Base-by-base conservation (phyloP, 257 asterid genomes). In the Penstemon davidsonii region DNA sequence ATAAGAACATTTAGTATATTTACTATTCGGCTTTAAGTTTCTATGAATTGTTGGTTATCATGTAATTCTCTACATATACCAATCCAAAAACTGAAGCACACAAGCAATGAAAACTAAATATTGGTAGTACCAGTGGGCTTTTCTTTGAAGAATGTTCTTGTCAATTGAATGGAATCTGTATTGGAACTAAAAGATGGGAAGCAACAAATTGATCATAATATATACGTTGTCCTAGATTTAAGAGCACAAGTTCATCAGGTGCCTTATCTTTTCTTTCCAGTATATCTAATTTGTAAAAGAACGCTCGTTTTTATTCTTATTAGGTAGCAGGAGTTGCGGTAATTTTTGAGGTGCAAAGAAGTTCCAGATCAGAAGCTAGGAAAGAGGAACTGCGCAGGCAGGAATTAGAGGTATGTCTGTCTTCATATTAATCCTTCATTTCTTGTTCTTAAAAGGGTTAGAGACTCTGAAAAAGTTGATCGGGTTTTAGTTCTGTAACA, bases 311-410 rank as follows among this genome's bases (percentile, higher is more conserved):
- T 39, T 66, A 43, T 19, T 76, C 62, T 47, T 51, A 61, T 68
- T 66, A 90, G 97, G 97, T 91, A 39, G 97, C 89, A 3, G 96
- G 92, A 60, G 82, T 4, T 62, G 92, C 86, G 62, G 83, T 90
- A 49, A 75, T 85, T 55, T 83, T 84, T 66, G 97, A 90, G 84
- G 92, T 86, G 78, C 96, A 90, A 86, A 83, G 95, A 75, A 87
- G 76, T 75, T 74, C 97, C 67, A 82, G 84, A 79, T 76, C 97
- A 66, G 97, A 90, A 85, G 95, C 97, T 76, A 82, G 87, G 81
- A 90, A 90, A 82, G 97, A 90, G 87, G 96, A 75, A 66, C 54
- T 67, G 25, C 92, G 89, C 19, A 82, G 60, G 75, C 86, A 76
- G 54, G 95, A 88, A 71, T 19, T 90, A 50, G 86, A 88, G 97